Conservation (phyloP, 306 rosid genomes). For the Vigna radiata region DNA sequence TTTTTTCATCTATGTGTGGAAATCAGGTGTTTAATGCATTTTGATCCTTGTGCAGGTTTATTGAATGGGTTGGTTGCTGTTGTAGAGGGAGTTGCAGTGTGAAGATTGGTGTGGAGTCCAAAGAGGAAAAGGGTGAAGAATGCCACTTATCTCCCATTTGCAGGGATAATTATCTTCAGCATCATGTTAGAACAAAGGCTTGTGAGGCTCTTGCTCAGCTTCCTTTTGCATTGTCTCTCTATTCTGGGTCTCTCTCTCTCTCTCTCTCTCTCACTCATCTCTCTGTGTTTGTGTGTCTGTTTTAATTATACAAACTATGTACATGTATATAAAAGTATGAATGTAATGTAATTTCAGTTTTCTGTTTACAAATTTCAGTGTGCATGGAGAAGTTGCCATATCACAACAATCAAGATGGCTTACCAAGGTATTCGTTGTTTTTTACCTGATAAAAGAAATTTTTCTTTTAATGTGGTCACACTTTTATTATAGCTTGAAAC, state of each 20-base stretch:
- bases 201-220: conserved; percentile 73
- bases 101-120: conserved; percentile 24
- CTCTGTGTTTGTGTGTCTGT: background rate
- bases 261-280: conserved; percentile 11
- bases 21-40: background rate
- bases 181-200: conserved; percentile 65
- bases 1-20: background rate
- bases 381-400: conserved; percentile 79
- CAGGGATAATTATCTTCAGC: conserved; percentile 62
- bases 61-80: conserved; percentile 84
- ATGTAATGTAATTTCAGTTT: background rate
- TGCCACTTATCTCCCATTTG: conserved; percentile 45
- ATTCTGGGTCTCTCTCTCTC: conserved; percentile 60
- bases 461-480: background rate
- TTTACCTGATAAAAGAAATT: background rate
- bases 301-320: background rate
- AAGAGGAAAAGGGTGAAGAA: conserved; percentile 53
- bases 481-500: background rate
- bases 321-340: no score
- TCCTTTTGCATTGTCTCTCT: conserved; percentile 66
- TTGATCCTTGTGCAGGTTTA: conserved; percentile 52
- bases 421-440: conserved; percentile 38
- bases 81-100: conserved; percentile 60
- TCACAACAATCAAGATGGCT: conserved; percentile 81
- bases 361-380: conserved; percentile 44